Evolutionary conservation across 2,329 filamentous ascomycete species (phyloP), one percentile per base, ranked within the genome.

Genomic region (Colletotrichum cereale): DNA sequence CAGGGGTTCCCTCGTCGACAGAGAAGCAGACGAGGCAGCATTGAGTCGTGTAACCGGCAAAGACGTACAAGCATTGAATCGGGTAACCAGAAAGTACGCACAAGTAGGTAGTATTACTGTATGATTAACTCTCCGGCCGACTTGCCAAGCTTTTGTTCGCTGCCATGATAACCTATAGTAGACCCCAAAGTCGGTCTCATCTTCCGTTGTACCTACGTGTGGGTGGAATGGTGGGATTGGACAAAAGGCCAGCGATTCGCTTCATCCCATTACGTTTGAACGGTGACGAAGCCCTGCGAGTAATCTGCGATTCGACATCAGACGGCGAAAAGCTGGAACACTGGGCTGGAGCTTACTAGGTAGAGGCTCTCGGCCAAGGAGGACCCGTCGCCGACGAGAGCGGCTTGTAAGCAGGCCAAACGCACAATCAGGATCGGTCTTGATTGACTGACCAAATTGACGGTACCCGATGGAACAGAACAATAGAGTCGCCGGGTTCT

Each of bases 301-400:
- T 14, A 34, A 57, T 68, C 56, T 58, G 65, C 65, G 65, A 68
- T 71, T 53, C 18, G 64, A 68, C 52, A 62, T 71, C 65, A 58
- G 68, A 71, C 65, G 68, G 58, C 68, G 63, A 52, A 36, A 36
- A 68, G 58, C 68, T 68, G 68, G 68, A 71, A 71, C 68, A 68
- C 68, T 68, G 65, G 68, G 29, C 47, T 63, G 65, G 58, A 71
- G 68, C 65, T 63, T 71, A 58, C 16, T 36, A 14, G 14, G 4
- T 14, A 14, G 4, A 48, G n/a, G n/a, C 7, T 26, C 44, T 16
- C 14, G 11, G 24, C 47, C 24, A 48, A 48, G 24, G 47, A 50
- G n/a, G 47, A 50, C n/a, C 1, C 24, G 47, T 12, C 47, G 14
- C 7, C 24, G 47, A n/a, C n/a, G n/a, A 52, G 29, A 3, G 14